Percentiles rank a stretch among this genome's conserved stretches.
Conservation (phyloP, 192 early-diverging fungal genomes). For the Coemansia guatemalensis region DNA sequence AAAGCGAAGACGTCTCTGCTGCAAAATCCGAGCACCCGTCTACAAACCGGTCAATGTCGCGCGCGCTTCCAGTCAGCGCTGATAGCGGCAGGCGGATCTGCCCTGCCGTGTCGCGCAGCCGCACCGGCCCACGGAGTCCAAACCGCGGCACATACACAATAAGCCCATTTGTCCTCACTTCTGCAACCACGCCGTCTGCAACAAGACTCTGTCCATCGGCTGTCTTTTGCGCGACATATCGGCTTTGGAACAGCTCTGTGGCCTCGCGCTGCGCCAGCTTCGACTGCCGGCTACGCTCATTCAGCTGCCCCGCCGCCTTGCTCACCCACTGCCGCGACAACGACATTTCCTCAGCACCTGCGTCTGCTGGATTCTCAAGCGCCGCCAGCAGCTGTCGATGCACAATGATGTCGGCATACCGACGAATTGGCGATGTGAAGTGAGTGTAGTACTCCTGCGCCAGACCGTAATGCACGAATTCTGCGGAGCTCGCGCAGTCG, state of each 20-base stretch:
- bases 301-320: slow-evolving; percentile 57
- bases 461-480: slow-evolving; percentile 72
- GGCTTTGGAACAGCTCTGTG: slow-evolving; percentile 76
- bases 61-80: slow-evolving; percentile 50
- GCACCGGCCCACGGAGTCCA: slow-evolving; percentile 71
- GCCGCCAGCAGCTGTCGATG: slow-evolving; percentile 67
- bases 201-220: slow-evolving; percentile 47
- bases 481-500: slow-evolving; percentile 21
- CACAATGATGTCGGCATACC: slow-evolving; percentile 80
- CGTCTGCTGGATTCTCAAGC: slow-evolving; percentile 13
- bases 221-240: slow-evolving; percentile 61
- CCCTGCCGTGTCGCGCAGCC: slow-evolving; percentile 61
- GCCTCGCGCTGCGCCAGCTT: slow-evolving; percentile 80
- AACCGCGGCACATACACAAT: slow-evolving; percentile 55
- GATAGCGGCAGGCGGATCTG: slow-evolving; percentile 60
- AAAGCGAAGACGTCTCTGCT: slow-evolving; percentile 28
- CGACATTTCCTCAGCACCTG: background rate
- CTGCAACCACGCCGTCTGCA: slow-evolving; percentile 66
- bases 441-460: slow-evolving; percentile 78
- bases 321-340: slow-evolving; percentile 28
- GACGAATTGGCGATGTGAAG: slow-evolving; percentile 79
- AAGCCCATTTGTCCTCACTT: slow-evolving; percentile 68
- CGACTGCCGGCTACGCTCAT: slow-evolving; percentile 66
- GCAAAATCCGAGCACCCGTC: slow-evolving; percentile 55
- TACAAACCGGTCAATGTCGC: slow-evolving; percentile 50